Conservation (phyloP, 768 basidiomycete genomes). For the Phaeotremella fagi region DNA sequence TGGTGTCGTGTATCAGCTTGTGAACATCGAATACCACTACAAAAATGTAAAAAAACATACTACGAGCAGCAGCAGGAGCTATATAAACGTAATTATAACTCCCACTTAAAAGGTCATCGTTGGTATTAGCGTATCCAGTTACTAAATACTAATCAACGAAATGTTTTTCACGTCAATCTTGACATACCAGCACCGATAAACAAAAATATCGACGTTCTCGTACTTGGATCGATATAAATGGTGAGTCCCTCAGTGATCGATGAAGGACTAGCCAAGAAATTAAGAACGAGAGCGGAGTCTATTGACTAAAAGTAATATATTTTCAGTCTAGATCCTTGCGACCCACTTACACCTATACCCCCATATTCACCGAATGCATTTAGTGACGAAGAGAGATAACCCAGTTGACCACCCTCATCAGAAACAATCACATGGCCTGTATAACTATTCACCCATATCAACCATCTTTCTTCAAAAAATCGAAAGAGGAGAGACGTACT, state of each 20-base stretch:
- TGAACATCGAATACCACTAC: no score
- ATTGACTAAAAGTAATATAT: background rate
- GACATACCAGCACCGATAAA: background rate
- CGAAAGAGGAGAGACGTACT: background rate
- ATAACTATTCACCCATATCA: background rate
- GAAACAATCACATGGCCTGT: background rate
- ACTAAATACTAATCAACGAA: no score
- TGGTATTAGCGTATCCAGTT: background rate
- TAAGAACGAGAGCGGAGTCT: background rate
- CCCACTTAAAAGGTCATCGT: background rate
- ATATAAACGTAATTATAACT: background rate
- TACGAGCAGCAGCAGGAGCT: background rate
- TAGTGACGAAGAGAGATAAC: background rate
- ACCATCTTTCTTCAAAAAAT: background rate
- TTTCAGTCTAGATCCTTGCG: no score
- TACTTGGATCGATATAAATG: background rate
- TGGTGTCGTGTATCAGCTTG: background rate
- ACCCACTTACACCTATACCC: no score
- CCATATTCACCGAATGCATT: background rate
- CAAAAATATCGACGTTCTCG: background rate
- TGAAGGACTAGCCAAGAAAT: background rate
- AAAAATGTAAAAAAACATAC: background rate
- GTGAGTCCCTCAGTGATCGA: background rate
- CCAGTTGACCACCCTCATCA: background rate
- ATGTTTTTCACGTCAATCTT: no score